Base-by-base conservation (phyloP, 108 stramenopile species). In the Pseudonitzschia delicatissima region DNA sequence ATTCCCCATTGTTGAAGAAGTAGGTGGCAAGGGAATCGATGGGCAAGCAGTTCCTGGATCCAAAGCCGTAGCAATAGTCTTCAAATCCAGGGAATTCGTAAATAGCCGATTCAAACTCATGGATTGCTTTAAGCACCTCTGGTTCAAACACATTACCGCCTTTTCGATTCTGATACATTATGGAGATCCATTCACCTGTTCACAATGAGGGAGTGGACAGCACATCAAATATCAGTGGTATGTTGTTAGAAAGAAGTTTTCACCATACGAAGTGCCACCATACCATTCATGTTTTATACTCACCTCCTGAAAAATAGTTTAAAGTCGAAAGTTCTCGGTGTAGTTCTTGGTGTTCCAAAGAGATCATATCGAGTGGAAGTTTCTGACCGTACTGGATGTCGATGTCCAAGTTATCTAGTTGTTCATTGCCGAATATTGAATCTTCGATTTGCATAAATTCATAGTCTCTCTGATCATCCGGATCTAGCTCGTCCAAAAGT, bases 151-250 rank as follows among this genome's bases (percentile, higher is more conserved):
- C 62, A 45, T 62, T 62, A 9, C 62, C 62, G 2, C 62, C 62
- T 35, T 62, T 62, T 20, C 62, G 62, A 62, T 62, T 62, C 23
- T 62, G 21, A 44, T 62, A 62, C 36, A 62, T 62, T n/a, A 62
- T 45, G 25, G 37, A 44, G 27, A 62, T 44, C 50, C 50, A 51
- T 28, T 25, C 50, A 28, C 50, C 50, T 51, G 23, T n/a, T 13
- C 42, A n/a, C 13, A 51, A 51, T 23, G 0, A 25, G 11, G 9
- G 4, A 51, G 25, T 9, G 23, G 25, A 6, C 4, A 51, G 4
- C 18, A 51, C 4, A 51, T n/a, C n/a, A 49, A 23, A 28, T 51
- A 23, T 25, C 21, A 23, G 50, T 51, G 50, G 11, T 15, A 42
- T 42, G 40, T 15, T 42, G 40, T n/a, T n/a, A n/a, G n/a, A n/a